Evolutionary conservation across 371 early-diverging fungal species (phyloP).

Genomic region (Neoconidiobolus thromboides): DNA sequence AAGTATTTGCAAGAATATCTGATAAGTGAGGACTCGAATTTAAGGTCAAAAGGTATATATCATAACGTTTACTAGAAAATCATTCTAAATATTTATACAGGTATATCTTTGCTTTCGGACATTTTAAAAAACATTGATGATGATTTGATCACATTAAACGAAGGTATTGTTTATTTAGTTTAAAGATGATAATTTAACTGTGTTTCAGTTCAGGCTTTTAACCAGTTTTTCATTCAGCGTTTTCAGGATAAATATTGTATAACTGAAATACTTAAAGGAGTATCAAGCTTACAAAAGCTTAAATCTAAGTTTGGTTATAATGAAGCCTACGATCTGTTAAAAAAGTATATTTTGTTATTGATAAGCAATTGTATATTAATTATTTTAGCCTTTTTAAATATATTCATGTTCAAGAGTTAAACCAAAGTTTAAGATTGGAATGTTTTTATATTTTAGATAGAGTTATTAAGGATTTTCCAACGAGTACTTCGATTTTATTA

Average conservation of each 20-base stretch:
- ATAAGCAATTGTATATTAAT: background rate
- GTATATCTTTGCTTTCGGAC: slow-evolving; percentile 4
- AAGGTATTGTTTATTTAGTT: background rate
- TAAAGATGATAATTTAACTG: background rate
- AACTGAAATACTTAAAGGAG: background rate
- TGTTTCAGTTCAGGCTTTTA: background rate
- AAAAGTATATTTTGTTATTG: background rate
- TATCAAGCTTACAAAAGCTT: slow-evolving; percentile 1
- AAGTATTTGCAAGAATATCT: slow-evolving; percentile 39
- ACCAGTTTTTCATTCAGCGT: background rate
- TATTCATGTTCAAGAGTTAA: slow-evolving; percentile 32
- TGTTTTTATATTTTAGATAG: slow-evolving; percentile 1
- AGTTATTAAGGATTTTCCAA: background rate
- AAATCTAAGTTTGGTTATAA: background rate
- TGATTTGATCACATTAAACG: slow-evolving; percentile 6
- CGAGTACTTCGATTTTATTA: background rate
- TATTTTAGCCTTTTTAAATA: slow-evolving; percentile 25
- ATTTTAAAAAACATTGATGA: slow-evolving; percentile 5
- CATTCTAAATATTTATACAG: slow-evolving; percentile 2
- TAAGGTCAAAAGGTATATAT: slow-evolving; percentile 60
- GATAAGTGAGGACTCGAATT: slow-evolving; percentile 59
- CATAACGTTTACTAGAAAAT: slow-evolving; percentile 10
- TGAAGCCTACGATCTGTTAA: background rate
- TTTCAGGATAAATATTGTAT: slow-evolving; percentile 7
- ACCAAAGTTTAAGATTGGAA: slow-evolving; percentile 8